phyloP scores from a whole-genome alignment of 768 basidiomycete species.

The Coprinopsis strossmayeri region DNA sequence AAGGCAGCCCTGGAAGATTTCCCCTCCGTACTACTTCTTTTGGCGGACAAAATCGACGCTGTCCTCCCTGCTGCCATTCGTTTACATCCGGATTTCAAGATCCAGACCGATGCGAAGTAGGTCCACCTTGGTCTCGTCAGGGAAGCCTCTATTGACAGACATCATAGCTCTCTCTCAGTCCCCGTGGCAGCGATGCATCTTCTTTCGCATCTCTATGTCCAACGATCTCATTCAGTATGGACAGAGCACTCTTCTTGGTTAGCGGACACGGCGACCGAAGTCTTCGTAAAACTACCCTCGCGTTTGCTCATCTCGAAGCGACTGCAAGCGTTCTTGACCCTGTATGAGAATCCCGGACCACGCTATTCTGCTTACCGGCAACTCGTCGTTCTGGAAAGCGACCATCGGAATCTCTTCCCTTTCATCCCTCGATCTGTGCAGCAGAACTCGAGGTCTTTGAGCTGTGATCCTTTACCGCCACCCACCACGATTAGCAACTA shows the following conservation, averaged over 20 bases:
- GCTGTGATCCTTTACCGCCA: conserved; percentile 88
- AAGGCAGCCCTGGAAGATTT: conserved; percentile 69
- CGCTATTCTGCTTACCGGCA: conserved; percentile 66
- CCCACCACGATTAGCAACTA: conserved; percentile 52
- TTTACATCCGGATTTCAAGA: conserved; percentile 56
- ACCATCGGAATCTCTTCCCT: conserved; percentile 51
- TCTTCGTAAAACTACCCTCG: conserved; percentile 33
- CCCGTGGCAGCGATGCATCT: conserved; percentile 58
- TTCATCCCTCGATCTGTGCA: conserved; percentile 64
- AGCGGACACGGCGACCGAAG: conserved; percentile 39
- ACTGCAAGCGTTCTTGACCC: conserved; percentile 25
- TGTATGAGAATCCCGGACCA: conserved; percentile 34
- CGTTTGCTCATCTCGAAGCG: conserved; percentile 28
- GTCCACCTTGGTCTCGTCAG: too few species aligned
- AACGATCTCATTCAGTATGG: conserved; percentile 75
- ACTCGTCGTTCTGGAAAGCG: conserved; percentile 63
- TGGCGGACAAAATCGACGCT: conserved; percentile 84
- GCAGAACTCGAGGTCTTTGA: conserved; percentile 43
- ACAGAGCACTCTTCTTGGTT: conserved; percentile 78
- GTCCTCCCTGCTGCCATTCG: conserved; percentile 52
- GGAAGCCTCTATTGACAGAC: background rate
- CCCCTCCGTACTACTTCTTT: conserved; percentile 73
- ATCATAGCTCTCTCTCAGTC: conserved; percentile 29
- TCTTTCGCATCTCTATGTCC: conserved; percentile 82
- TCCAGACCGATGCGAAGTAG: conserved; percentile 64